Conservation (phyloP, 805 yeast genomes). For the fission yeast (Schizosaccharomyces pombe) region DNA sequence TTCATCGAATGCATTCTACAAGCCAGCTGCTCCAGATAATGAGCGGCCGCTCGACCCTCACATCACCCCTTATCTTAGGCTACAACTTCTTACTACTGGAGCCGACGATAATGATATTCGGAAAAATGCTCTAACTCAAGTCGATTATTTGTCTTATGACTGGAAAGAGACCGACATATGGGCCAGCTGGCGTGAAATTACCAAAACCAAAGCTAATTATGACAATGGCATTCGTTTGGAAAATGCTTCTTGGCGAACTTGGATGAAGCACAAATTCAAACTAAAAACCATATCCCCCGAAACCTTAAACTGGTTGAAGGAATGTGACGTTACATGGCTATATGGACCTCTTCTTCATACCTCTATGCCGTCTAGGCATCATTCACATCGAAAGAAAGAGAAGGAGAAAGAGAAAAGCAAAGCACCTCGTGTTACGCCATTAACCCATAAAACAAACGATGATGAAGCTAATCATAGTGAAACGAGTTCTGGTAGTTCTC, state of each 20-base stretch:
- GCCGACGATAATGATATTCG: constrained; percentile 56
- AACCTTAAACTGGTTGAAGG: constrained; percentile 86
- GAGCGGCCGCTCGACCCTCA: background rate
- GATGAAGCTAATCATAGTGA: background rate
- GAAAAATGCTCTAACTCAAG: constrained; percentile 61
- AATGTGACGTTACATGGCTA: constrained; percentile 90
- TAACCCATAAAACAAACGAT: background rate
- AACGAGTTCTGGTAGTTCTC: background rate
- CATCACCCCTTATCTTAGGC: background rate
- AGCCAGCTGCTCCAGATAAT: no score
- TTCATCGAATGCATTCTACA: no score
- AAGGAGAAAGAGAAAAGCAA: no score
- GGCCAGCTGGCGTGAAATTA: constrained; percentile 86
- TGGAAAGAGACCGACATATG: constrained; percentile 91
- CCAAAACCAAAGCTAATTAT: constrained; percentile 55
- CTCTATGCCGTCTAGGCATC: background rate
- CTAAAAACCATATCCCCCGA: constrained; percentile 69
- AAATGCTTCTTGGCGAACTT: constrained; percentile 82
- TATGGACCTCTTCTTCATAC: constrained; percentile 56
- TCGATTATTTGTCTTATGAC: constrained; percentile 80
- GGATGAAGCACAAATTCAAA: constrained; percentile 59
- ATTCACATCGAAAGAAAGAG: background rate
- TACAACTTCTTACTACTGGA: background rate
- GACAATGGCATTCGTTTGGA: constrained; percentile 56
- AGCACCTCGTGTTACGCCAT: background rate